Conservation (phyloP, 306 rosid genomes). For the Cucumis sativus region Cucumber_9930_V3 NC_026660.2:17806501-17807000, state of each 20-base stretch:
- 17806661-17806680: conserved; percentile 23
- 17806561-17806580: background rate
- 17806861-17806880: conserved; percentile 38
- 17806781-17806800: conserved; percentile 63
- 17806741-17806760: conserved; percentile 50
- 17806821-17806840: conserved; percentile 58
- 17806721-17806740: conserved; percentile 54
- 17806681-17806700: conserved; percentile 26
- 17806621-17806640: conserved; percentile 33
- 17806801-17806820: conserved; percentile 48
- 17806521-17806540: background rate
- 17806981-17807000: conserved; percentile 18
- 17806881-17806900: conserved; percentile 52
- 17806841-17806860: conserved; percentile 11
- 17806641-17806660: conserved; percentile 30
- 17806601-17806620: conserved; percentile 61
- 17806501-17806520: background rate
- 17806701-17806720: conserved; percentile 50
- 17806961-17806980: conserved; percentile 46
- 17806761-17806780: conserved; percentile 42
- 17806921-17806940: conserved; percentile 45
- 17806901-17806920: conserved; percentile 54
- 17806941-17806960: conserved; percentile 44
- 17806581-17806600: conserved; percentile 69
- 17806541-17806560: background rate